phyloP scores from a whole-genome alignment of 345 rosid species.

The Acer yangbiense region DNA sequence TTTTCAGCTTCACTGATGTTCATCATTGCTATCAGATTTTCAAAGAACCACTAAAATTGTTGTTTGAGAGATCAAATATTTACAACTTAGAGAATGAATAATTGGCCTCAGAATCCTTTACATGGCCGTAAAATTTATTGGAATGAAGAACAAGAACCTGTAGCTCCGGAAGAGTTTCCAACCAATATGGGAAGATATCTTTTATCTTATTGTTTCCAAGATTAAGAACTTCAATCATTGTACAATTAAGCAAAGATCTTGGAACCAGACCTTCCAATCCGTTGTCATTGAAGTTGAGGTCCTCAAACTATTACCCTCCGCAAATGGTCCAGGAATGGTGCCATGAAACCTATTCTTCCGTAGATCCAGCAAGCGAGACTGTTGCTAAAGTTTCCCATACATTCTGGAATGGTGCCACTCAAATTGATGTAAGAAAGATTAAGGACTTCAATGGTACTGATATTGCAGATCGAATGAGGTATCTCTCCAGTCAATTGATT shows the following conservation, averaged over 20 bases:
- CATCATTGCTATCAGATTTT: background rate
- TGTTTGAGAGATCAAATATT: slow-evolving; percentile 32
- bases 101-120: background rate
- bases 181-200: slow-evolving; percentile 32
- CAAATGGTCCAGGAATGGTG: slow-evolving; percentile 4
- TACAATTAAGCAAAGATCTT: slow-evolving; percentile 21
- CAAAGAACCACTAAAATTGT: slow-evolving; percentile 31
- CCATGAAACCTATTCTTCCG: slow-evolving; percentile 26
- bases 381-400: slow-evolving; percentile 17
- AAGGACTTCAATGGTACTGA: background rate
- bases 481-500: slow-evolving; percentile 25
- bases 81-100: slow-evolving; percentile 17
- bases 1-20: background rate
- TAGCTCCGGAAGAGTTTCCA: slow-evolving; percentile 22
- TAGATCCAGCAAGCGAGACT: slow-evolving; percentile 15
- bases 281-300: slow-evolving; percentile 26
- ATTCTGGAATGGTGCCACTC: slow-evolving; percentile 27
- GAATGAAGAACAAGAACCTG: slow-evolving; percentile 28
- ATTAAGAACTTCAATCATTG: slow-evolving; percentile 27
- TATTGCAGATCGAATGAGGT: slow-evolving; percentile 24
- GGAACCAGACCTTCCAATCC: slow-evolving; percentile 26
- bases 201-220: slow-evolving; percentile 32
- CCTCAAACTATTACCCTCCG: background rate
- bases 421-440: slow-evolving; percentile 31
- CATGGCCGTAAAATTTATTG: slow-evolving; percentile 27